phyloP scores from a whole-genome alignment of 768 basidiomycete genomes.

The Leccinum variicolor region DNA sequence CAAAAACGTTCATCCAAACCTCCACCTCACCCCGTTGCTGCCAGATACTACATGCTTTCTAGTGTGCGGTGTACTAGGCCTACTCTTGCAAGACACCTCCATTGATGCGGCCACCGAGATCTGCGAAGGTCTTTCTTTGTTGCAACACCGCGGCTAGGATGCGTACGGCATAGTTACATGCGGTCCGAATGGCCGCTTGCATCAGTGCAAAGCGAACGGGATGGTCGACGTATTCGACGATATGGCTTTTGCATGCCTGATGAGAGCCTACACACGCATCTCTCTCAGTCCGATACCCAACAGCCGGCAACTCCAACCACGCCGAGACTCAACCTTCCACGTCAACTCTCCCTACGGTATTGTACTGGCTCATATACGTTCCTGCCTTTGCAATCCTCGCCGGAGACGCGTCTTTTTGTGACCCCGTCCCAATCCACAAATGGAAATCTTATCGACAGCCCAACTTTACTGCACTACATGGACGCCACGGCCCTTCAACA shows the following conservation, averaged over 20 bases:
- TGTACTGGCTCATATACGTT: constrained; percentile 89
- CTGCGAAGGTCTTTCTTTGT: constrained; percentile 88
- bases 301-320: constrained; percentile 94
- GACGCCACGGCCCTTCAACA: constrained; percentile 96
- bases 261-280: constrained; percentile 34
- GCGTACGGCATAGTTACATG: constrained; percentile 97
- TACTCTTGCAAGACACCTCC: constrained; percentile 76
- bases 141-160: constrained; percentile 98
- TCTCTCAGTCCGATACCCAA: constrained; percentile 86
- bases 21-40: no score
- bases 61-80: constrained; percentile 91
- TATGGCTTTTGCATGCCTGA: constrained; percentile 66
- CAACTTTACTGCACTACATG: constrained; percentile 83
- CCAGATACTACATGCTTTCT: no score
- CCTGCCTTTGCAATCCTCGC: not conserved
- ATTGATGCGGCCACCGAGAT: constrained; percentile 83
- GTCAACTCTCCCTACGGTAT: constrained; percentile 99
- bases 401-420: not conserved
- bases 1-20: no score
- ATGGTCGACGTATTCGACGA: constrained; percentile 99
- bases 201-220: constrained; percentile 98
- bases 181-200: constrained; percentile 91
- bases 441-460: constrained; percentile 95
- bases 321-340: constrained; percentile 98
- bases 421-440: constrained; percentile 47